Evolutionary conservation across 192 early-diverging fungal genomes (phyloP), one percentile per base, ranked within the genome.

Genomic region (Dispira parvispora): DNA sequence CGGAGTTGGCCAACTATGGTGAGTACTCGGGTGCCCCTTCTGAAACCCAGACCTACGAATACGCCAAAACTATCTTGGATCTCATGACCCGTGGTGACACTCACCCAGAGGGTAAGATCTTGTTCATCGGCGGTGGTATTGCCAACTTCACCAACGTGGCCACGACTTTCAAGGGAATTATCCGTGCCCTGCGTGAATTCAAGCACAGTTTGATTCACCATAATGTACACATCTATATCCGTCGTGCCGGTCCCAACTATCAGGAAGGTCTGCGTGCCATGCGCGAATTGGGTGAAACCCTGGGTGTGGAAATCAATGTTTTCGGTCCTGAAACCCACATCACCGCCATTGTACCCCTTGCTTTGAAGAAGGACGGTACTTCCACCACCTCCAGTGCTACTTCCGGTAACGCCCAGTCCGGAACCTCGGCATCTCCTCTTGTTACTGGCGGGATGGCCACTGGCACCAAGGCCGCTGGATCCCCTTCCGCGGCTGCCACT

Each of bases 91-190:
- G 93, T 64, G 85, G 84, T 54, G 66, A 73, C 13, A 72, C 75
- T 49, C 81, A 94, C 72, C 84, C 88, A 63, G 84, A 91, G 20
- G 96, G 96, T 69, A 98, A 98, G 73, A 84, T 96, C 65, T 79
- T 98, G 54, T 92, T 98, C 74, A 94, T 98, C 72, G 96, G 96
- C 68, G 96, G 96, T 69, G 96, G 96, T 73, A 98, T 98, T 67
- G 96, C 96, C 74, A 98, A 98, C 85, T 98, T 98, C 65, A 98
- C 96, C 75, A 98, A 98, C 74, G 96, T 98, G 46, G 91, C 92
- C 11, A 83, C 94, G 44, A 98, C 96, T 14, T 98, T 98, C 86
- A 98, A 98, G 88, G 96, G 96, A 67, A 88, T 98, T 71, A 90
- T 95, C 66, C 87, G 88, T 50, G 93, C 96, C 44, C 78, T 98